phyloP scores from a whole-genome alignment of 352 stramenopile genomes.

The Phytophthora cajani region DNA sequence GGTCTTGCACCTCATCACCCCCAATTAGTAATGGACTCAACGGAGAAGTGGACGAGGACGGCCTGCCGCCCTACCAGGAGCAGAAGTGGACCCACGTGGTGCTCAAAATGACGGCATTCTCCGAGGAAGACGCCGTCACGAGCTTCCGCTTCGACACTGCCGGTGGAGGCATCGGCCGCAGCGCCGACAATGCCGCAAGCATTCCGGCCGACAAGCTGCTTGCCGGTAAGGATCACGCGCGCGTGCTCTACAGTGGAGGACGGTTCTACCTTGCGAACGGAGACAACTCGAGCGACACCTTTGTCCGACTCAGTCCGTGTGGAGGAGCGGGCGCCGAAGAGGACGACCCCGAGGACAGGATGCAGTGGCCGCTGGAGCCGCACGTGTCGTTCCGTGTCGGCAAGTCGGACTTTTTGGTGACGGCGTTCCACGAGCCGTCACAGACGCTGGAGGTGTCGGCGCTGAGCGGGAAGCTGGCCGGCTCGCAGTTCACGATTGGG shows the following conservation, averaged over 20 bases:
- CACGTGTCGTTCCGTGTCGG: constrained; percentile 75
- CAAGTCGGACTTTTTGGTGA: constrained; percentile 84
- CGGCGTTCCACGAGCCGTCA: constrained; percentile 52
- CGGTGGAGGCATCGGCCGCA: constrained; percentile 64
- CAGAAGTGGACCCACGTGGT: constrained; percentile 76
- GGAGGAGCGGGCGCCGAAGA: constrained; percentile 27
- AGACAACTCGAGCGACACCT: constrained; percentile 66
- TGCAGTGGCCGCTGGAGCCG: constrained; percentile 80
- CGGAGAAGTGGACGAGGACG: constrained; percentile 37
- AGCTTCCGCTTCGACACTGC: constrained; percentile 70
- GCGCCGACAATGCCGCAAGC: constrained; percentile 59
- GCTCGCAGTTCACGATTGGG: constrained; percentile 81
- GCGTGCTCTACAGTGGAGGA: constrained; percentile 58
- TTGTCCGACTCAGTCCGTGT: constrained; percentile 62
- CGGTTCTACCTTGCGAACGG: constrained; percentile 75
- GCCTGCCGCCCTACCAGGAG: constrained; percentile 35
- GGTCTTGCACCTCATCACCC: constrained; percentile 17
- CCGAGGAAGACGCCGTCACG: constrained; percentile 75
- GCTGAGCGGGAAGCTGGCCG: constrained; percentile 68
- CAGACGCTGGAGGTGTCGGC: constrained; percentile 68
- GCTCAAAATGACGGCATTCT: constrained; percentile 86
- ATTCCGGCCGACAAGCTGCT: constrained; percentile 82
- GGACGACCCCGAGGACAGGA: constrained; percentile 60
- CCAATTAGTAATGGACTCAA: constrained; percentile 20
- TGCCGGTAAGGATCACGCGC: constrained; percentile 55